Evolutionary conservation across 2,329 filamentous ascomycete species (phyloP), one percentile per base, ranked within the genome.

Genomic region (Drechslerella dactyloides): DNA sequence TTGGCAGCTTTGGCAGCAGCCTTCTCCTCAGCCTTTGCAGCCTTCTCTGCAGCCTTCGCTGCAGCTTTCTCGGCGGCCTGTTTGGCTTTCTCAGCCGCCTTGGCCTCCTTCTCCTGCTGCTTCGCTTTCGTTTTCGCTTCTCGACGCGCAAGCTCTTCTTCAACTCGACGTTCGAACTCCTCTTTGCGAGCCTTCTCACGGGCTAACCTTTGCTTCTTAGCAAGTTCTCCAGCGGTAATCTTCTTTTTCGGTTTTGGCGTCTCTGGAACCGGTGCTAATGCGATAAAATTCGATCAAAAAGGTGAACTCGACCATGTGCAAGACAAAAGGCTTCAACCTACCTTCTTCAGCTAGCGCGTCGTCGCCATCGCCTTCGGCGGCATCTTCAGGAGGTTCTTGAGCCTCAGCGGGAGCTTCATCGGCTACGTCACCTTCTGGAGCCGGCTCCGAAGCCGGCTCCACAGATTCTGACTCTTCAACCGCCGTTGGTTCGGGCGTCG

Each of bases 221-320:
- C 68, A 40, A 72, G 62, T 30, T 72, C 68, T 21, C 68, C 68
- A 33, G 68, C 68, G 6, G 68, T 72, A 50, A 72, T 72, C 68
- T 72, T 72, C 60, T 72, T 72, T 52, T 72, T 72, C 24, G 60
- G 68, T 35, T 72, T 72, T 11, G 19, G 17, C 23, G 44, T 30
- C 30, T 51, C 56, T 17, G 24, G 42, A 13, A 15, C 48, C 13
- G 64, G 50, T 10, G 50, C 40, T 17, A 50, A 15, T 21, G 56
- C 48, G 62, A 37, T 35, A 48, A 17, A 56, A 2, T 42, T 21
- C 17, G 40, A 23, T 48, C 15, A 48, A 17, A 48, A 19, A 48
- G n/a, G 11, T 21, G 17, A 19, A 15, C 17, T 21, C 44, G 11
- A 19, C n/a, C n/a, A 42, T 60, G 11, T 61, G 21, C 27, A 50